phyloP scores from a whole-genome alignment of 208 protist species.

The Crithidia brevicula region DNA sequence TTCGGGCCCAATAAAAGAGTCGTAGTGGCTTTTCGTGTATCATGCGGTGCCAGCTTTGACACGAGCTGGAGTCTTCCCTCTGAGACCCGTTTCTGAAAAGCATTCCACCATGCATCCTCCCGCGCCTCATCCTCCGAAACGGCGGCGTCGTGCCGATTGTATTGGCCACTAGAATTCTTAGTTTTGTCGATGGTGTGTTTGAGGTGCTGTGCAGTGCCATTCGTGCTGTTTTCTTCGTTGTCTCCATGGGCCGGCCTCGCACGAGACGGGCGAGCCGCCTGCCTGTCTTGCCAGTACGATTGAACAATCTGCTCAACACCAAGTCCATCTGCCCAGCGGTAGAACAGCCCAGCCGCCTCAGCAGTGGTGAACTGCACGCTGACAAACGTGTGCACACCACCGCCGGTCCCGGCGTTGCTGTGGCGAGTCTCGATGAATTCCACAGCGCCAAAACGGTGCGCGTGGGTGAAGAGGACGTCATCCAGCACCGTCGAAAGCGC shows the following conservation, averaged over 20 bases:
- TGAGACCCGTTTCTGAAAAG: not conserved
- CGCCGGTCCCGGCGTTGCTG: not conserved
- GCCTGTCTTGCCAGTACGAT: slow-evolving; percentile 14
- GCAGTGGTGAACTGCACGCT: slow-evolving; percentile 66
- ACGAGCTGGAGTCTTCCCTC: slow-evolving; percentile 4
- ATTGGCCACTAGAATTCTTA: too few relatives aligned
- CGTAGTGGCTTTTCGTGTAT: slow-evolving; percentile 28
- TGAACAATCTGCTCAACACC: slow-evolving; percentile 7
- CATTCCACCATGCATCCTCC: slow-evolving; percentile 21
- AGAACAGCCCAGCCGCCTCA: slow-evolving; percentile 52
- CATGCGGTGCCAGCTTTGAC: slow-evolving; percentile 42
- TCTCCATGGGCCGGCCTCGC: not conserved
- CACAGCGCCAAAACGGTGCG: slow-evolving; percentile 60
- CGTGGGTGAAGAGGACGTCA: slow-evolving; percentile 31
- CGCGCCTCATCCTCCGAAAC: too few relatives aligned
- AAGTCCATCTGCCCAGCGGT: slow-evolving; percentile 30
- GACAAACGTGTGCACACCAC: slow-evolving; percentile 20
- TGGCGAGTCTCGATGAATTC: slow-evolving; percentile 39
- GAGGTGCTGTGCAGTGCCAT: too few relatives aligned
- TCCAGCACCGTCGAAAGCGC: slow-evolving; percentile 15
- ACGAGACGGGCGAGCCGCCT: not conserved
- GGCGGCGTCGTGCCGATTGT: too few relatives aligned
- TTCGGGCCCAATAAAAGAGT: slow-evolving; percentile 57
- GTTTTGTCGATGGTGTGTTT: too few relatives aligned
- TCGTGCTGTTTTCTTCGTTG: too few relatives aligned